phyloP scores from a whole-genome alignment of 306 rosid species.

The Cajanus cajan region DNA sequence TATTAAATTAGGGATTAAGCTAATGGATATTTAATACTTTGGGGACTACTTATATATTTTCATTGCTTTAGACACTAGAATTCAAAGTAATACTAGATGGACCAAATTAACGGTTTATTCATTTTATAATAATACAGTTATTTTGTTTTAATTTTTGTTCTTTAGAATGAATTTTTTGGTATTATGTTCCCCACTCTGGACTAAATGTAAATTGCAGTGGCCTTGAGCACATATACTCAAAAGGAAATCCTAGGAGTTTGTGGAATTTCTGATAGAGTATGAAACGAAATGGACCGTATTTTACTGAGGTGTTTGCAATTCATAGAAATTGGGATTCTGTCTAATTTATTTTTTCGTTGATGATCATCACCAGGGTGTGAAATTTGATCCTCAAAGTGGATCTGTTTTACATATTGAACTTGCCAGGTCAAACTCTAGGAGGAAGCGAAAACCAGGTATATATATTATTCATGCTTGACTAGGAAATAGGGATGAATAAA shows the following conservation, averaged over 20 bases:
- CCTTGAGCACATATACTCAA: background rate
- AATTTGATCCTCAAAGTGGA: constrained; percentile 95
- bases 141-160: no score
- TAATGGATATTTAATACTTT: no score
- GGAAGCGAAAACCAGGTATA: constrained; percentile 88
- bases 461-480: background rate
- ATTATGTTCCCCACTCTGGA: background rate
- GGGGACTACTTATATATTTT: no score
- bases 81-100: no score
- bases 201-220: constrained; percentile 5
- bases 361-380: constrained; percentile 66
- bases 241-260: constrained; percentile 6
- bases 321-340: constrained; percentile 25
- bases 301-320: background rate
- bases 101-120: no score
- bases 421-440: constrained; percentile 93
- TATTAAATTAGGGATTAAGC: no score
- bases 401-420: constrained; percentile 80
- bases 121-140: no score
- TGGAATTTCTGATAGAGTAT: background rate
- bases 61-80: no score
- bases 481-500: background rate
- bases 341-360: constrained; percentile 28
- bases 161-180: background rate
- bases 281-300: background rate